These are phyloP conservation scores for Lentinula boryana DNA, from an alignment of 768 basidiomycete genomes.

Conservation along the genomic window DNA sequence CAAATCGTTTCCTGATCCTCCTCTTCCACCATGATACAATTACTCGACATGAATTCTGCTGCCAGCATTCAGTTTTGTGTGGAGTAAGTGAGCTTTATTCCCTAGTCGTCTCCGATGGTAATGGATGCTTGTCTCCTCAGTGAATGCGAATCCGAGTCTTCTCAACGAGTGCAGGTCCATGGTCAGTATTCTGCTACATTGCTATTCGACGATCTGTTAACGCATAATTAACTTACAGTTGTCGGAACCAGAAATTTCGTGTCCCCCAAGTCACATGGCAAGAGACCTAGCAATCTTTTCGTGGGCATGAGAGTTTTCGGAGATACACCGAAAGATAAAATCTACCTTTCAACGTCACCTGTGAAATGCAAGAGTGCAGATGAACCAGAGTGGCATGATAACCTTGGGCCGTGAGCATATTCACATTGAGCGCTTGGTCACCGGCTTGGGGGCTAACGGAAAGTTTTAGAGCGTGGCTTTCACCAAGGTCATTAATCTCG, in stretches of 20 bases:
- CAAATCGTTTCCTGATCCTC: neutral
- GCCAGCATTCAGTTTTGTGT: neutral
- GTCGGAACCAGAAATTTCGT: neutral
- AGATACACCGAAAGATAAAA: neutral
- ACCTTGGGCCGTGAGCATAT: conserved; percentile 2
- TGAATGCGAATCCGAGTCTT: neutral
- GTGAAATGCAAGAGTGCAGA: neutral
- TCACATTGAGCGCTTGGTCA: neutral
- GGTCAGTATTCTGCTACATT: neutral
- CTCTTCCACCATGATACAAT: neutral
- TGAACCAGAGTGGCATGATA: conserved; percentile 7
- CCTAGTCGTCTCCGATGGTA: neutral
- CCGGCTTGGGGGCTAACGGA: neutral
- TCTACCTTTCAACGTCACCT: neutral
- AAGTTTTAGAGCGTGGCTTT: neutral
- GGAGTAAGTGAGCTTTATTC: neutral
- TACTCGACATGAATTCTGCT: conserved; percentile 2
- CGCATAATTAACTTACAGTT: neutral
- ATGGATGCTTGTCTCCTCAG: neutral
- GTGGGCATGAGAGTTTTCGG: conserved; percentile 3
- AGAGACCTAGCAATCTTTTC: conserved; percentile 2
- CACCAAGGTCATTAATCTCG: neutral
- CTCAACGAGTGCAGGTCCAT: conserved; percentile 2
- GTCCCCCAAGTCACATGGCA: conserved; percentile 1
- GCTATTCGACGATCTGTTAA: neutral